phyloP scores from a whole-genome alignment of 2,329 filamentous ascomycete genomes.

The Emergomyces africanus region DNA sequence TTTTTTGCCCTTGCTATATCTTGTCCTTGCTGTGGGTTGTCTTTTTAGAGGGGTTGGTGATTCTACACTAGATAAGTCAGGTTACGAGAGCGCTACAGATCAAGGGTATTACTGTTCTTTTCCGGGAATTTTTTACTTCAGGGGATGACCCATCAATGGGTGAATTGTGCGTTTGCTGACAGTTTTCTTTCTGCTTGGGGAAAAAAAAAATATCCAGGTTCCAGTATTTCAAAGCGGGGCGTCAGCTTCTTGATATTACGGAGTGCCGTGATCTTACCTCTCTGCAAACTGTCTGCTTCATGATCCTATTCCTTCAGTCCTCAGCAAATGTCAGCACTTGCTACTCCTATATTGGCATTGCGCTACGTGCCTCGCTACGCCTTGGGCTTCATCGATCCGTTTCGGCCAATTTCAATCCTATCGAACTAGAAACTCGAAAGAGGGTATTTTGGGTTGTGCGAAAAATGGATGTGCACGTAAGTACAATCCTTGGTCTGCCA shows the following conservation, averaged over 20 bases:
- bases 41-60: slow-evolving; percentile 52
- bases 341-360: slow-evolving; percentile 69
- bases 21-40: slow-evolving; percentile 58
- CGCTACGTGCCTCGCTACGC: slow-evolving; percentile 59
- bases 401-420: slow-evolving; percentile 53
- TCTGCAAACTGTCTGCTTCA: slow-evolving; percentile 63
- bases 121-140: background rate
- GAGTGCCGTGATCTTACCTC: slow-evolving; percentile 61
- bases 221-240: slow-evolving; percentile 60
- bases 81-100: slow-evolving; percentile 38
- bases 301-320: slow-evolving; percentile 69
- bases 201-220: too few relatives aligned
- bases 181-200: background rate
- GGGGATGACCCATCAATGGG: background rate
- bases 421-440: slow-evolving; percentile 61
- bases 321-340: slow-evolving; percentile 68
- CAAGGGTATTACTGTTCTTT: slow-evolving; percentile 36
- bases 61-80: slow-evolving; percentile 35
- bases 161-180: slow-evolving; percentile 5
- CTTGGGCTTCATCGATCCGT: slow-evolving; percentile 67
- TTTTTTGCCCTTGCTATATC: slow-evolving; percentile 58
- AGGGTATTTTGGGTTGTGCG: slow-evolving; percentile 44
- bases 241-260: slow-evolving; percentile 48
- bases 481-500: slow-evolving; percentile 36
- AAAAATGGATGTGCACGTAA: slow-evolving; percentile 40